These are phyloP conservation scores for Xanthoconium purpureum DNA, from an alignment of 768 basidiomycete genomes.

Conservation along the genomic window DNA sequence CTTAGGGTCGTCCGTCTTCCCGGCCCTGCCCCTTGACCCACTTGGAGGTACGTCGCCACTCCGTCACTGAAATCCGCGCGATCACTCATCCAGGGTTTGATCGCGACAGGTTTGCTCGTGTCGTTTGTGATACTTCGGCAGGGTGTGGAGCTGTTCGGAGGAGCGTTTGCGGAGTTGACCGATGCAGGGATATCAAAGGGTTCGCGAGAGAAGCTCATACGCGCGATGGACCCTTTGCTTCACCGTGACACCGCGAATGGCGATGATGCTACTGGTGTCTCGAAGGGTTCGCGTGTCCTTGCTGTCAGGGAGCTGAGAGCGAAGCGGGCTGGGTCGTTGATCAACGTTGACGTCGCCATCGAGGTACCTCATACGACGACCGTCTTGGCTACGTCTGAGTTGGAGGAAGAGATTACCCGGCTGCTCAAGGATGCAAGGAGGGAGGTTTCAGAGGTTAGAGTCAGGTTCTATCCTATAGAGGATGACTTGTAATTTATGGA, in stretches of 20 bases:
- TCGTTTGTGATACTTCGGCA: conserved; percentile 86
- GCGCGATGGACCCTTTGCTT: conserved; percentile 55
- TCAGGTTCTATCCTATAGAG: conserved; percentile 54
- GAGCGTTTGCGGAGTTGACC: conserved; percentile 77
- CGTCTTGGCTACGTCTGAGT: conserved; percentile 50
- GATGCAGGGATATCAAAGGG: conserved; percentile 71
- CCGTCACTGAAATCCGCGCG: neutral
- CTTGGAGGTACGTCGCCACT: conserved; percentile 66
- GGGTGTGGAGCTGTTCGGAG: conserved; percentile 61
- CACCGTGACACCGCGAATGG: conserved; percentile 28
- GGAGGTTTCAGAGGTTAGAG: conserved; percentile 70
- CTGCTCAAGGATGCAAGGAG: conserved; percentile 54
- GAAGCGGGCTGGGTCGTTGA: conserved; percentile 73
- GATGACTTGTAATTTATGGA: neutral
- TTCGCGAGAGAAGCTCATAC: conserved; percentile 52
- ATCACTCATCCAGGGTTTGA: conserved; percentile 6
- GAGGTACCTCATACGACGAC: conserved; percentile 60
- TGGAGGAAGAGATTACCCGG: conserved; percentile 61
- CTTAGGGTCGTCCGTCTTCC: conserved; percentile 83
- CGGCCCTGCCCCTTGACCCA: conserved; percentile 86
- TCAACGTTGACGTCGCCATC: conserved; percentile 80
- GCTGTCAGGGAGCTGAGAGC: conserved; percentile 60
- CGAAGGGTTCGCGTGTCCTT: conserved; percentile 32
- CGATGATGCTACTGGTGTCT: neutral
- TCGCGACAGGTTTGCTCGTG: conserved; percentile 67